Evolutionary conservation across 2,329 filamentous ascomycete genomes (phyloP), one percentile per base, ranked within the genome.

Genomic region (Fusarium temperatum): DNA sequence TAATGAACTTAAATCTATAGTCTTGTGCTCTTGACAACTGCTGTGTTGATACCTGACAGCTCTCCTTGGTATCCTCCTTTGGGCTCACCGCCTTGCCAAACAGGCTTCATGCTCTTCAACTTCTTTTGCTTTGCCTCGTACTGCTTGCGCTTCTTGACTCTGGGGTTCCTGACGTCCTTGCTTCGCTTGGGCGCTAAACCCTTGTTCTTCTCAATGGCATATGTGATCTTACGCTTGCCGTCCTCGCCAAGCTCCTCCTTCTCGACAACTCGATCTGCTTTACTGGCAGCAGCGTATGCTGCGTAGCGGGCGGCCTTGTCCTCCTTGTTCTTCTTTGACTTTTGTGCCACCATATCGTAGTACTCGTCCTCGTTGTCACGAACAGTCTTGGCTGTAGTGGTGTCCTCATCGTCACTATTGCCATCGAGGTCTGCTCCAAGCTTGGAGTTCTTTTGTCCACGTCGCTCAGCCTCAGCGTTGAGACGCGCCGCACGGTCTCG

Each of bases 101-200:
- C 87, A 14, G 93, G 89, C 85, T 93, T 94, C 86, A 95, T 94
- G 81, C 93, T 96, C 79, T 90, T 91, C 80, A 98, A 84, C 88
- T 98, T 98, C 93, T 98, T 98, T 89, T 96, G 93, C 89, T 97
- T 98, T 83, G 95, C 93, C 81, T 97, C 95, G 82, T 91, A 99
- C 90, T 94, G 95, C 90, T 94, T 94, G 84, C 94, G 91, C 92
- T 98, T 98, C 92, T 98, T 99, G 75, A 98, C 96, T 82, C 96
- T 89, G 41, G 96, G 95, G 85, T 99, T 99, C 73, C 96, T 88
- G 66, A 95, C 93, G 78, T 97, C 95, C 90, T 99, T 98, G 88
- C 93, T 97, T 73, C 96, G 89, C 83, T 93, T 92, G 53, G 95
- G 94, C 67, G 94, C 92, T 72, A 99, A 85, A 38, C 96, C 96